These are phyloP conservation scores for Talaromyces sp. DNA, from an alignment of 2,329 filamentous ascomycete genomes.

Conservation along the genomic window DNA sequence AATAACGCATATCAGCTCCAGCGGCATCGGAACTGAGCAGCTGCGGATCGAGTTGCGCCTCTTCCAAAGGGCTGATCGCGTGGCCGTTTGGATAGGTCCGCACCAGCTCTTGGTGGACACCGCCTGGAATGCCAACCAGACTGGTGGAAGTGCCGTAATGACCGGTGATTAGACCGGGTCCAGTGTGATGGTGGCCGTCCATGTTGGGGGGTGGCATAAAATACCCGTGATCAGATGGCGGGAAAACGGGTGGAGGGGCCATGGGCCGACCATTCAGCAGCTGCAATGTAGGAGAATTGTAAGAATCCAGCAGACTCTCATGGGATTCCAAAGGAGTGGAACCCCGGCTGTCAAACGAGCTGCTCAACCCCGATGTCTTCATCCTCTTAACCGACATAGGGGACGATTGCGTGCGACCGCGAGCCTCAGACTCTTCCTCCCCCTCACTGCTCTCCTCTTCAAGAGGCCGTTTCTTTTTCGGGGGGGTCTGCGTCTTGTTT, in stretches of 20 bases:
- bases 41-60: constrained; percentile 38
- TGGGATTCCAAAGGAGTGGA: constrained; percentile 30
- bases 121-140: constrained; percentile 41
- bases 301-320: constrained; percentile 20
- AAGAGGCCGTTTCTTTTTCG: constrained; percentile 44
- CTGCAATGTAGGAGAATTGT: constrained; percentile 29
- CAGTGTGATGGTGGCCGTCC: constrained; percentile 42
- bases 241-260: neutral
- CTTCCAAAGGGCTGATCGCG: constrained; percentile 15
- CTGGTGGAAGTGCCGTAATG: constrained; percentile 26
- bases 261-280: constrained; percentile 46
- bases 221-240: neutral
- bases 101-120: constrained; percentile 39
- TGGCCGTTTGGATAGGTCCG: constrained; percentile 20
- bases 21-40: constrained; percentile 28
- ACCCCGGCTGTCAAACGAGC: constrained; percentile 25
- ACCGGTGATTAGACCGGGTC: constrained; percentile 19
- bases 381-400: constrained; percentile 15
- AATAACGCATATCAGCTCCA: constrained; percentile 11
- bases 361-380: constrained; percentile 23
- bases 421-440: constrained; percentile 21
- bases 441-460: constrained; percentile 37
- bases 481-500: constrained; percentile 55
- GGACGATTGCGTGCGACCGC: constrained; percentile 4
- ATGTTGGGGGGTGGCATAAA: constrained; percentile 19